phyloP scores from a whole-genome alignment of 2,329 filamentous ascomycete species.

The Cucurbitaria berberidis region DNA sequence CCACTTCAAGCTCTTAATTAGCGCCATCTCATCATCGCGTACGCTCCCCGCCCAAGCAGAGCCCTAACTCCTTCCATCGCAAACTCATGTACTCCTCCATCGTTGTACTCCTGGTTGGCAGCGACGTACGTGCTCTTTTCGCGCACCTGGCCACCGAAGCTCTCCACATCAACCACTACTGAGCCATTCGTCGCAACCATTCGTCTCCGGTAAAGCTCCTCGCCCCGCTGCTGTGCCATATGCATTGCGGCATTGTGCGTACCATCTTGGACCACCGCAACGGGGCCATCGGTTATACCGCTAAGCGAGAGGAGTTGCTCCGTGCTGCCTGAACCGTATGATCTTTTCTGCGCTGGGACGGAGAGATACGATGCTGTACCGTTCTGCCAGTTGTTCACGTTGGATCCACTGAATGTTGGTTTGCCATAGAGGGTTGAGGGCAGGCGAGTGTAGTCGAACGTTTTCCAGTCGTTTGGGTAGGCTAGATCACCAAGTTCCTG shows the following conservation, averaged over 20 bases:
- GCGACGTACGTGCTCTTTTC: constrained; percentile 12
- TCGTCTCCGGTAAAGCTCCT: constrained; percentile 63
- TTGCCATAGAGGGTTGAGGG: constrained; percentile 9
- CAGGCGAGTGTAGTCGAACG: constrained; percentile 53
- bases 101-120: constrained; percentile 2
- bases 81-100: constrained; percentile 25
- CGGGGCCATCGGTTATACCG: constrained; percentile 45
- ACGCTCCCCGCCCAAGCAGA: constrained; percentile 38
- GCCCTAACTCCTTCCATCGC: constrained; percentile 28
- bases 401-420: constrained; percentile 45
- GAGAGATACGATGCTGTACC: constrained; percentile 64
- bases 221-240: constrained; percentile 2
- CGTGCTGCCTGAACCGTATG: constrained; percentile 62
- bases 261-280: constrained; percentile 10
- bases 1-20: no score
- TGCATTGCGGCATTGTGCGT: constrained; percentile 1
- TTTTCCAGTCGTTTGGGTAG: constrained; percentile 67
- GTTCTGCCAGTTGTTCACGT: constrained; percentile 61
- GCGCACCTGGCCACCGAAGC: constrained; percentile 20
- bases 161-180: constrained; percentile 58
- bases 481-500: constrained; percentile 54
- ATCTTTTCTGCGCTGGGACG: constrained; percentile 53
- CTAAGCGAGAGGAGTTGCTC: constrained; percentile 64
- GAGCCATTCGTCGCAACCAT: constrained; percentile 63
- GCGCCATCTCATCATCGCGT: no score